Percentiles rank a stretch among this genome's conserved stretches.
phyloP scores from a whole-genome alignment of 805 yeast species.

The Cyberlindnera amylophila region DNA sequence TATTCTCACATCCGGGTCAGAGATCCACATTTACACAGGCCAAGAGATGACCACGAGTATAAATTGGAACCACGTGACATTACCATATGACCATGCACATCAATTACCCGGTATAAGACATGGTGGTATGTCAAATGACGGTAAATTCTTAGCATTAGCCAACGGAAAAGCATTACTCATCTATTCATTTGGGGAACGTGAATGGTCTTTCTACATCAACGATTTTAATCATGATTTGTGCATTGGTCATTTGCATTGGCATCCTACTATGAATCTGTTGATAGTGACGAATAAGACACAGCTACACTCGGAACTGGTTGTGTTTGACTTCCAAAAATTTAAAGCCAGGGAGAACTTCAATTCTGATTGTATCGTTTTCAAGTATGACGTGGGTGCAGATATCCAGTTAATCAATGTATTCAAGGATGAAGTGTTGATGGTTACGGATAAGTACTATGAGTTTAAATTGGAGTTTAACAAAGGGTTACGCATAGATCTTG shows the following conservation, averaged over 20 bases:
- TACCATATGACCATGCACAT: slow-evolving; percentile 23
- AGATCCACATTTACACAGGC: slow-evolving; percentile 26
- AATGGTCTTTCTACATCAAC: slow-evolving; percentile 29
- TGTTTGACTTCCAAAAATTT: slow-evolving; percentile 24
- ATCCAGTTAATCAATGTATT: slow-evolving; percentile 20
- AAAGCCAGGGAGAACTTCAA: slow-evolving; percentile 18
- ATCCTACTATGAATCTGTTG: slow-evolving; percentile 16
- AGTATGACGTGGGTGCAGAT: slow-evolving; percentile 26
- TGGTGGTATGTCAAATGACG: slow-evolving; percentile 25
- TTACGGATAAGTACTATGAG: slow-evolving; percentile 20
- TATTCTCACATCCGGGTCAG: slow-evolving; percentile 20
- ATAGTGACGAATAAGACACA: slow-evolving; percentile 19
- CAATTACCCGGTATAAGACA: slow-evolving; percentile 19
- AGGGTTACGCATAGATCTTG: slow-evolving; percentile 22
- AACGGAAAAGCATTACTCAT: slow-evolving; percentile 20
- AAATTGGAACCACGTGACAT: slow-evolving; percentile 22
- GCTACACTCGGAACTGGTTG: slow-evolving; percentile 22
- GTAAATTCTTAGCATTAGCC: slow-evolving; percentile 22
- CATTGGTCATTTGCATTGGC: slow-evolving; percentile 22
- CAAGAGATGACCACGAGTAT: slow-evolving; percentile 20
- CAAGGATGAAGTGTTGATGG: slow-evolving; percentile 22
- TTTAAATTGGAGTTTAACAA: slow-evolving; percentile 20
- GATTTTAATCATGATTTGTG: slow-evolving; percentile 23
- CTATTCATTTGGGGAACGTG: slow-evolving; percentile 20
- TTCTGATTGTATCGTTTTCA: slow-evolving; percentile 26